phyloP scores from a whole-genome alignment of 2,329 filamentous ascomycete species.

The Cadophora luteo-olivacea region DNA sequence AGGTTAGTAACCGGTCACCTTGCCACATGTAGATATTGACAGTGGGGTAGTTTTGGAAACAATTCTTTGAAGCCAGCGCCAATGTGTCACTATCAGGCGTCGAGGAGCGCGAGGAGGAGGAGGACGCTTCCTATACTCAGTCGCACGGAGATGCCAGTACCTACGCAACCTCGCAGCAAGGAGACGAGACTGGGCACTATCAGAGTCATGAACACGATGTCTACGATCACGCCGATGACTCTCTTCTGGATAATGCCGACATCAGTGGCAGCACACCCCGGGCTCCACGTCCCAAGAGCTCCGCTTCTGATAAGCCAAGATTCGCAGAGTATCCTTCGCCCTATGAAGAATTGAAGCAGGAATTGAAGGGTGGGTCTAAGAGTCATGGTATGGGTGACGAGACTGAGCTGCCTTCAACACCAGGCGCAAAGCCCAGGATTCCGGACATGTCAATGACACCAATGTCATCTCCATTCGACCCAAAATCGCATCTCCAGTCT shows the following conservation, averaged over 20 bases:
- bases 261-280: slow-evolving; percentile 74
- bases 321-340: slow-evolving; percentile 76
- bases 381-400: slow-evolving; percentile 49
- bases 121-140: slow-evolving; percentile 50
- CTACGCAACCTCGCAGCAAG: slow-evolving; percentile 48
- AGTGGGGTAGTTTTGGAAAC: slow-evolving; percentile 87
- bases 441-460: slow-evolving; percentile 71
- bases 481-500: slow-evolving; percentile 51
- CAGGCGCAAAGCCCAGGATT: slow-evolving; percentile 52
- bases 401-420: slow-evolving; percentile 47
- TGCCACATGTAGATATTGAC: slow-evolving; percentile 27
- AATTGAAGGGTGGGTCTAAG: slow-evolving; percentile 58
- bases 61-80: slow-evolving; percentile 98
- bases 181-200: slow-evolving; percentile 39
- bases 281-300: slow-evolving; percentile 57
- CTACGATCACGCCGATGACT: slow-evolving; percentile 60
- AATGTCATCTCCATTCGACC: slow-evolving; percentile 61
- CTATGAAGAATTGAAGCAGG: slow-evolving; percentile 75
- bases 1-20: slow-evolving; percentile 59
- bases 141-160: slow-evolving; percentile 43
- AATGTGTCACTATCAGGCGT: slow-evolving; percentile 97
- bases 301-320: slow-evolving; percentile 50
- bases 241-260: slow-evolving; percentile 68
- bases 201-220: slow-evolving; percentile 40
- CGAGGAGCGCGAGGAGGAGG: slow-evolving; percentile 75